phyloP scores from a whole-genome alignment of 441 rosid species.

The Brassica balearica region DNA sequence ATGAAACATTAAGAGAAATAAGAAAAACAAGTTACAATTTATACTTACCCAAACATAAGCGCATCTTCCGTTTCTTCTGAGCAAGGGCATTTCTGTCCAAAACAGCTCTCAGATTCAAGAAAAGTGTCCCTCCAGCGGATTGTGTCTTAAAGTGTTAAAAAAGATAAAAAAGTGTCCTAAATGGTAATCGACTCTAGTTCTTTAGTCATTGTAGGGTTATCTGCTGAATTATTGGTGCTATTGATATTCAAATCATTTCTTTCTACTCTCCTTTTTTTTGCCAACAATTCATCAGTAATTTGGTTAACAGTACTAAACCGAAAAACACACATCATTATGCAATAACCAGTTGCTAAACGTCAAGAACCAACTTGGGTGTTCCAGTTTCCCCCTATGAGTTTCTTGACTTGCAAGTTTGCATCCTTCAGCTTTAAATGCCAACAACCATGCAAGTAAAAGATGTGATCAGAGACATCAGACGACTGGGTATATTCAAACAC shows the following conservation, averaged over 20 bases:
- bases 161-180: too few relatives aligned
- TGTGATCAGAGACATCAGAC: conserved; percentile 46
- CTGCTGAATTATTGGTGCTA: neutral
- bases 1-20: too few relatives aligned
- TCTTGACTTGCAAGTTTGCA: conserved; percentile 33
- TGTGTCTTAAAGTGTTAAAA: too few relatives aligned
- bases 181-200: too few relatives aligned
- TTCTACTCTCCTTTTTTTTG: neutral
- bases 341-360: conserved; percentile 8
- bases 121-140: too few relatives aligned
- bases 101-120: too few relatives aligned
- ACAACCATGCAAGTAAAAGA: conserved; percentile 24
- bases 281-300: neutral
- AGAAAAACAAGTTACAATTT: too few relatives aligned
- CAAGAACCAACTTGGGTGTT: neutral
- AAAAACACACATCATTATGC: neutral
- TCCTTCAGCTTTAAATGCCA: conserved; percentile 15
- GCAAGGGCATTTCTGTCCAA: too few relatives aligned
- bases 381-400: conserved; percentile 8
- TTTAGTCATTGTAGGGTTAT: neutral
- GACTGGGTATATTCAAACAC: conserved; percentile 39
- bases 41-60: too few relatives aligned
- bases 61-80: too few relatives aligned
- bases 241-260: neutral
- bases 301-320: neutral